Percentiles rank a stretch among this genome's conserved stretches.
These are phyloP conservation scores for Teunomyces pallodes DNA, from an alignment of 805 yeast genomes.

Conservation along the genomic window DNA sequence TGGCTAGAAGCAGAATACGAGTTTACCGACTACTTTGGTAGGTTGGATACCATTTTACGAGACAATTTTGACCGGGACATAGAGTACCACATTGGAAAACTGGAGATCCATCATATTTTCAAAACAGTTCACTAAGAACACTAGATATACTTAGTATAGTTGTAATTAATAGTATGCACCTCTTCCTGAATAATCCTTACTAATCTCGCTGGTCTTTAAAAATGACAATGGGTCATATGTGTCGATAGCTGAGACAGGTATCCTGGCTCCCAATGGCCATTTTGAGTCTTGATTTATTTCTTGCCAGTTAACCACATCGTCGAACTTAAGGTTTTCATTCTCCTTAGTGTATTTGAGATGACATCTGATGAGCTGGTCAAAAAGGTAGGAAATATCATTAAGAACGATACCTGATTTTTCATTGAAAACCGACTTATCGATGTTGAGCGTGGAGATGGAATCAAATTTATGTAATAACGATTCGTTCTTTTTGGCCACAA, in stretches of 20 bases:
- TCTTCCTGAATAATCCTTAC: conserved; percentile 3
- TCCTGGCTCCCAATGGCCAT: conserved; percentile 41
- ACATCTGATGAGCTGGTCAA: conserved; percentile 39
- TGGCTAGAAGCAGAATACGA: conserved; percentile 72
- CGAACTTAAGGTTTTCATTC: conserved; percentile 38
- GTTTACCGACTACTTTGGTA: conserved; percentile 53
- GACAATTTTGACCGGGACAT: conserved; percentile 52
- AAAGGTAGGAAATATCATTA: conserved; percentile 36
- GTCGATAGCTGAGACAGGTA: conserved; percentile 29
- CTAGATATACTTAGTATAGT: neutral
- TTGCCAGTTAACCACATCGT: conserved; percentile 32
- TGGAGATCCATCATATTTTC: conserved; percentile 58
- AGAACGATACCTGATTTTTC: conserved; percentile 33
- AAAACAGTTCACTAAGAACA: conserved; percentile 17
- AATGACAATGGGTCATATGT: conserved; percentile 21
- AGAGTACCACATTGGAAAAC: conserved; percentile 49
- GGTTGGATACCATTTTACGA: conserved; percentile 54
- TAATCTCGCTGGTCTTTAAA: neutral
- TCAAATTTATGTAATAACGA: conserved; percentile 27
- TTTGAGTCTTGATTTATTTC: conserved; percentile 37
- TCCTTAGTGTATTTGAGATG: conserved; percentile 44
- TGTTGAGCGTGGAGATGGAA: conserved; percentile 33
- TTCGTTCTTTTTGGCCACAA: conserved; percentile 32
- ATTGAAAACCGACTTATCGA: conserved; percentile 34
- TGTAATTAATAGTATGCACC: conserved; percentile 10